These are phyloP conservation scores for Rhododendron molle DNA, from an alignment of 148 eudicot species.

Conservation along the genomic window DNA sequence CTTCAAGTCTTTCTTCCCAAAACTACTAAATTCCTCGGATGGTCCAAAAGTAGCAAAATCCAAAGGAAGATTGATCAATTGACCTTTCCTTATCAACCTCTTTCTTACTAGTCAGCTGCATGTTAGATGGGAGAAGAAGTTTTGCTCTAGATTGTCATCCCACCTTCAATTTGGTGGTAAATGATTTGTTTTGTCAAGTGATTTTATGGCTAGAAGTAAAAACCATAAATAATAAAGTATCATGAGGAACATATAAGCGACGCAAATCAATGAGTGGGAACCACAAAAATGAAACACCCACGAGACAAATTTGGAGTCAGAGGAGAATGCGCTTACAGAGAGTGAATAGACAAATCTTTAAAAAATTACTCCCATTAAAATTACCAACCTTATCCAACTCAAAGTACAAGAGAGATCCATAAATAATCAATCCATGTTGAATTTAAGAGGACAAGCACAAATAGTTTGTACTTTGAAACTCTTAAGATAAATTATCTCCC, in stretches of 20 bases:
- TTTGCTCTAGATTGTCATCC: too few relatives aligned
- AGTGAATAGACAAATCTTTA: not conserved
- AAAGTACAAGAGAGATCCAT: not conserved
- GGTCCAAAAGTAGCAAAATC: not conserved
- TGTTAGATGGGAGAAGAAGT: too few relatives aligned
- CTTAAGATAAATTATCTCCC: not conserved
- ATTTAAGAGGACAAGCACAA: too few relatives aligned
- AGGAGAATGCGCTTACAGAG: not conserved
- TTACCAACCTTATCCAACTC: not conserved
- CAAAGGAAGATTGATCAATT: not conserved
- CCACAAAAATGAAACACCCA: not conserved
- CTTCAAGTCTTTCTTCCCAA: too few relatives aligned
- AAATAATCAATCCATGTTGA: not conserved
- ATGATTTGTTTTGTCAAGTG: not conserved
- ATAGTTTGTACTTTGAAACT: not conserved
- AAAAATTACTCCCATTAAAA: not conserved
- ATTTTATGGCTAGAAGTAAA: not conserved
- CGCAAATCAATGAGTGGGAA: not conserved
- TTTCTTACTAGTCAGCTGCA: not conserved
- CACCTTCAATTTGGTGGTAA: too few relatives aligned
- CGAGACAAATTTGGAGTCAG: not conserved
- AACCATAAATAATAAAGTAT: not conserved
- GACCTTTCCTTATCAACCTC: not conserved
- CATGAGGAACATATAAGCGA: not conserved
- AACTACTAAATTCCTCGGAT: not conserved